Evolutionary conservation across 2,329 filamentous ascomycete genomes (phyloP).

Genomic region (Phaeosphaeria sp.): DNA sequence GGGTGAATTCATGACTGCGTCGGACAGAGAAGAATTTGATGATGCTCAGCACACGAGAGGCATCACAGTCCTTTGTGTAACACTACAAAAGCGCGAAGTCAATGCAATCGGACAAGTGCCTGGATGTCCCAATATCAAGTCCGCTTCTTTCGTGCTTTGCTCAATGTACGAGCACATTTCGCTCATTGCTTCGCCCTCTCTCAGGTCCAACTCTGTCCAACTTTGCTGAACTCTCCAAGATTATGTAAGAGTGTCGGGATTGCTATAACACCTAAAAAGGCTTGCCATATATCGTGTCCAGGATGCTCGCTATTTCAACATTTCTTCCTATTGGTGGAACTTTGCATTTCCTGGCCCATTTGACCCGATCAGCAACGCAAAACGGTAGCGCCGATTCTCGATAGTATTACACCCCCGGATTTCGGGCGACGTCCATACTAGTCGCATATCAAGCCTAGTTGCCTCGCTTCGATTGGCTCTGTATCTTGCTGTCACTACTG

Average conservation of each 20-base stretch:
- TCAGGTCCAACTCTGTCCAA: too few relatives aligned
- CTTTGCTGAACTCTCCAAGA: too few relatives aligned
- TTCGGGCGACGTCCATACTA: conserved; percentile 8
- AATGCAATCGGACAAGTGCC: too few relatives aligned
- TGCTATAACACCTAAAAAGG: neutral
- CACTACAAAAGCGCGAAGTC: too few relatives aligned
- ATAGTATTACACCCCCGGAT: conserved; percentile 18
- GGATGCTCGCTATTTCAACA: neutral
- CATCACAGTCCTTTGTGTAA: too few relatives aligned
- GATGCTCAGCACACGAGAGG: neutral
- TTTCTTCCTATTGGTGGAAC: conserved; percentile 32
- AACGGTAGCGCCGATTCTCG: conserved; percentile 19
- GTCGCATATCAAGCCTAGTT: conserved; percentile 11
- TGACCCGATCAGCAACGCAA: conserved; percentile 15
- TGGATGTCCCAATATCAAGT: too few relatives aligned
- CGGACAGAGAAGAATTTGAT: neutral
- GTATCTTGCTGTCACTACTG: conserved; percentile 4
- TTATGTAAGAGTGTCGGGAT: neutral
- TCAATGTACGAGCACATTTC: too few relatives aligned
- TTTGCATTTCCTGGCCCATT: conserved; percentile 22
- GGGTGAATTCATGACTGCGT: neutral
- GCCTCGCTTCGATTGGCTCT: conserved; percentile 5
- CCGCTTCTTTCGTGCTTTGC: too few relatives aligned
- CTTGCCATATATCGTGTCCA: neutral
- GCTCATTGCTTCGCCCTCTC: too few relatives aligned